These are phyloP conservation scores for Coniferiporia weirii DNA, from an alignment of 1,284 basidiomycete species.

Conservation along the genomic window DNA sequence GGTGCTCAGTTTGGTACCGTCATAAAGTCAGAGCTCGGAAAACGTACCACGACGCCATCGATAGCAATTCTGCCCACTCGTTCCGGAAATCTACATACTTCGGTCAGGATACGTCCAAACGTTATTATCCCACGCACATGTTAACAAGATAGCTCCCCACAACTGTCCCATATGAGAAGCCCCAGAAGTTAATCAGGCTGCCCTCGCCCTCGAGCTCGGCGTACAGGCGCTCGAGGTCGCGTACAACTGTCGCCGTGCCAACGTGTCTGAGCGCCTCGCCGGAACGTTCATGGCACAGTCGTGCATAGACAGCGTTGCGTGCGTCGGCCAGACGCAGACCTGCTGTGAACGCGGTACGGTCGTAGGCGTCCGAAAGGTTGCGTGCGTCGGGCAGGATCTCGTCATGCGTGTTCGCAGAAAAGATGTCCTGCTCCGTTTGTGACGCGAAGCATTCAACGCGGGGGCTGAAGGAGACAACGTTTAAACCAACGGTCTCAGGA, in stretches of 20 bases:
- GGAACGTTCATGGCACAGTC: slow-evolving; percentile 22
- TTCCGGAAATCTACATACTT: slow-evolving; percentile 22
- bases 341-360: slow-evolving; percentile 19
- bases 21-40: neutral
- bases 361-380: slow-evolving; percentile 22
- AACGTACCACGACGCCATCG: slow-evolving; percentile 25
- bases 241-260: slow-evolving; percentile 25
- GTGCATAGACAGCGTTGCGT: slow-evolving; percentile 20
- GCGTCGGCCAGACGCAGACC: slow-evolving; percentile 22
- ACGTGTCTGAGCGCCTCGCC: slow-evolving; percentile 23
- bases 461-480: slow-evolving; percentile 16
- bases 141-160: slow-evolving; percentile 24
- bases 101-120: neutral
- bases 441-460: slow-evolving; percentile 24
- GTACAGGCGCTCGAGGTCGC: slow-evolving; percentile 24
- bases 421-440: slow-evolving; percentile 26
- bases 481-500: no score
- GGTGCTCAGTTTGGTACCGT: neutral
- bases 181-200: slow-evolving; percentile 23
- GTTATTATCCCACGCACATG: slow-evolving; percentile 17
- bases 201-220: slow-evolving; percentile 21
- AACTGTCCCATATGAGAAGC: slow-evolving; percentile 25
- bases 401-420: slow-evolving; percentile 20
- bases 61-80: slow-evolving; percentile 24
- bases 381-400: slow-evolving; percentile 21